Evolutionary conservation across 257 asterid genomes (phyloP).

Genomic region (Fraxinus excelsior): DNA sequence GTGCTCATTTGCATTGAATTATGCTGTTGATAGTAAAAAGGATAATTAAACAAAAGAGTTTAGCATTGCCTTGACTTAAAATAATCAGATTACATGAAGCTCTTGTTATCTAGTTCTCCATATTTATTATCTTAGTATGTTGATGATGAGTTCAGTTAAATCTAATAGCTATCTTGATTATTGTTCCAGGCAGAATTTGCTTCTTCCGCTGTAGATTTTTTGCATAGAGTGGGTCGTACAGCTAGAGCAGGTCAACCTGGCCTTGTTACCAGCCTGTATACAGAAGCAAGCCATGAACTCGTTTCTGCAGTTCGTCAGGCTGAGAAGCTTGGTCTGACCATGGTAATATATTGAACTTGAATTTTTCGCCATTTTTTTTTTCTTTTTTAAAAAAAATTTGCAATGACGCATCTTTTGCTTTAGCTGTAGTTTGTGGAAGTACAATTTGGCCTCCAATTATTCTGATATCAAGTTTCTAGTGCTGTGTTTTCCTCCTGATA

Average conservation of each 20-base stretch:
- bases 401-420: background rate
- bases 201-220: conserved; percentile 84
- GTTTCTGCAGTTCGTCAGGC: conserved; percentile 90
- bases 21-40: background rate
- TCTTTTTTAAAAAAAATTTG: background rate
- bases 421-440: background rate
- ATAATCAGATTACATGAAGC: background rate
- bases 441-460: background rate
- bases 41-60: too few relatives aligned
- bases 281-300: conserved; percentile 68
- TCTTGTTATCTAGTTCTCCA: background rate
- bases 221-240: conserved; percentile 97
- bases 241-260: conserved; percentile 97
- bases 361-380: background rate
- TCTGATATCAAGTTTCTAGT: background rate
- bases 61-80: background rate
- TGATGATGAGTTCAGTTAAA: background rate
- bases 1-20: too few relatives aligned
- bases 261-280: conserved; percentile 79
- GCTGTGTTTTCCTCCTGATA: background rate
- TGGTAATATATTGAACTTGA: conserved; percentile 54
- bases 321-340: conserved; percentile 63
- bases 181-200: conserved; percentile 86
- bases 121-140: background rate
- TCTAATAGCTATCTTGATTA: background rate